Evolutionary conservation across 2,329 filamentous ascomycete genomes (phyloP), one percentile per base, ranked within the genome.

Genomic region (Huntiella savannae): DNA sequence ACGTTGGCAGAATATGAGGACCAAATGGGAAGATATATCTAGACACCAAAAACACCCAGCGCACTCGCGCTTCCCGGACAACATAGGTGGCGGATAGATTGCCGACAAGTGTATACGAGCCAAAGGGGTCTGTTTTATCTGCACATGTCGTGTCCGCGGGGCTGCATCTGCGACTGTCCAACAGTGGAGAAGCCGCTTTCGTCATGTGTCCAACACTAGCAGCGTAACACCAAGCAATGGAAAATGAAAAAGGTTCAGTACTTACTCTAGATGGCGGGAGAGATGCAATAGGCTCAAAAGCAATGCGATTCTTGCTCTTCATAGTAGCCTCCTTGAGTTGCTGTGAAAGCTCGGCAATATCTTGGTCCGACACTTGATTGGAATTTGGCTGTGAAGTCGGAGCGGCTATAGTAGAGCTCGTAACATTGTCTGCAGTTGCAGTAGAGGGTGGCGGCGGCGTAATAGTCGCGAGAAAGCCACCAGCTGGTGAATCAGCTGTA

Each of bases 201-300:
- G 22, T 28, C 22, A 28, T 28, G 13, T 32, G 19, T 41, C 11
- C 5, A 32, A 32, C 13, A 28, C 16, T 38, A 12, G 35, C 35
- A 17, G 5, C n/a, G 35, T 5, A 38, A 38, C 7, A 38, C 12
- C 4, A 11, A 12, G 5, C 10, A 43, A 48, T 47, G 12, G 22
- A 28, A 28, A 40, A 12, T 40, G 39, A 41, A 12, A 10, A 41
- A 32, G 19, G 22, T 28, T 28, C 22, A 28, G 6, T 48, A 72
- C 80, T 63, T 76, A 88, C 84, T 63, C 83, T 74, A 40, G 84
- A 88, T 32, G 75, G 71, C 34, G 91, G 88, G 45, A 96, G 69
- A 33, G 91, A 96, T 22, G 43, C 47, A 52, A 94, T 78, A 33
- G 88, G 80, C 59, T 95, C 87, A 57, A 87, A 96, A 38, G 81